phyloP scores from a whole-genome alignment of 768 basidiomycete species.

The Leucosporidium yakuticum region DNA sequence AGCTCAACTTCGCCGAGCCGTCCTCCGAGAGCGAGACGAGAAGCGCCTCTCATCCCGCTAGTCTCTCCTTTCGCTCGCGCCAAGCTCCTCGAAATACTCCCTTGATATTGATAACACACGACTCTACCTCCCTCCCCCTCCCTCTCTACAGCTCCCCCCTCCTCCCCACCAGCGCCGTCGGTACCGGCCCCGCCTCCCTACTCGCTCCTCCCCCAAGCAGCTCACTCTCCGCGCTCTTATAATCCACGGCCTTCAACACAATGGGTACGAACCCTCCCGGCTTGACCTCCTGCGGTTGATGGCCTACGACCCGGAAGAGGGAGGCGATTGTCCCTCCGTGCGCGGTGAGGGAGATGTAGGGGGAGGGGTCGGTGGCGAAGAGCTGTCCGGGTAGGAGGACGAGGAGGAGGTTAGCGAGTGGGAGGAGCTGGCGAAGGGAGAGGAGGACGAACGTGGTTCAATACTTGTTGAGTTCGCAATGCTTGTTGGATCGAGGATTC shows the following conservation, averaged over 20 bases:
- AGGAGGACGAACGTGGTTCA: constrained; percentile 23
- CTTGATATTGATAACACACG: neutral
- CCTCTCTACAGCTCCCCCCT: neutral
- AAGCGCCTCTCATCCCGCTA: too few species aligned
- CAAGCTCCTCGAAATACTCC: too few species aligned
- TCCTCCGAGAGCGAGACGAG: too few species aligned
- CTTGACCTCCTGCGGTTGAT: constrained; percentile 26
- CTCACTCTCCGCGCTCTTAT: neutral
- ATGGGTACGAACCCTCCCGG: constrained; percentile 39
- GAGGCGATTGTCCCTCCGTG: constrained; percentile 38
- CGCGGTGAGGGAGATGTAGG: constrained; percentile 39
- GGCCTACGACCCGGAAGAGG: constrained; percentile 34
- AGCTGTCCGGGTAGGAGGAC: constrained; percentile 1
- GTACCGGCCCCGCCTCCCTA: neutral
- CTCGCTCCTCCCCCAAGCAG: neutral
- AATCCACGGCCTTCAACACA: constrained; percentile 34
- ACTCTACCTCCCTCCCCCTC: neutral
- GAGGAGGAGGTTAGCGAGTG: neutral
- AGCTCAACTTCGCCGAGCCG: too few species aligned
- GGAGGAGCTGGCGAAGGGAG: neutral
- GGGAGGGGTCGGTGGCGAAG: constrained; percentile 34
- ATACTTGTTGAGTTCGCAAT: constrained; percentile 23
- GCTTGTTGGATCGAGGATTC: constrained; percentile 31
- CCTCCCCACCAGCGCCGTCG: neutral
- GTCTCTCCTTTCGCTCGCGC: too few species aligned